Evolutionary conservation across 2,329 filamentous ascomycete species (phyloP).

Genomic region (Xylaria sp.): DNA sequence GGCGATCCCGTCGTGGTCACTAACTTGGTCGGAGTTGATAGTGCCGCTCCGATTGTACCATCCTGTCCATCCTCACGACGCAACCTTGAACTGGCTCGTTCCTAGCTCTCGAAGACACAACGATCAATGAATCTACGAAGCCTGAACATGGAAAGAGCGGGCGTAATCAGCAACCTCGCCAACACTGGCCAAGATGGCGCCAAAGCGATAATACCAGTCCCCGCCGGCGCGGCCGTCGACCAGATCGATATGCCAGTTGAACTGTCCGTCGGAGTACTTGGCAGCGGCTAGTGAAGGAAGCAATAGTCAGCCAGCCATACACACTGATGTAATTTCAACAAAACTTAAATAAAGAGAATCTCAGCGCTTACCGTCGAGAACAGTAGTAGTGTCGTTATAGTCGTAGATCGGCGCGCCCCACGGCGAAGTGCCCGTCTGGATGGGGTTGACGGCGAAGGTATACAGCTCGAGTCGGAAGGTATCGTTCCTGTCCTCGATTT

Average conservation of each 20-base stretch:
- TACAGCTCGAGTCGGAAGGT: slow-evolving; percentile 29
- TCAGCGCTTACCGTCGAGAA: slow-evolving; percentile 23
- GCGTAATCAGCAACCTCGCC: slow-evolving; percentile 31
- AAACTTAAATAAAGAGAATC: background rate
- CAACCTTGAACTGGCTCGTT: background rate
- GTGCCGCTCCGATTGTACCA: background rate
- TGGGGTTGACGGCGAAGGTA: slow-evolving; percentile 22
- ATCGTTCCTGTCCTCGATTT: slow-evolving; percentile 14
- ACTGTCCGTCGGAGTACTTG: slow-evolving; percentile 27
- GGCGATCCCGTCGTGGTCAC: background rate
- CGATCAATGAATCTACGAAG: slow-evolving; percentile 1
- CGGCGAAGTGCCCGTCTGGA: slow-evolving; percentile 15
- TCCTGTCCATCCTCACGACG: background rate
- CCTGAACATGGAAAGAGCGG: slow-evolving; percentile 26
- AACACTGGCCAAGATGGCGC: slow-evolving; percentile 19
- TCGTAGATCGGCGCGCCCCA: slow-evolving; percentile 20
- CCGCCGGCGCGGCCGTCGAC: slow-evolving; percentile 21
- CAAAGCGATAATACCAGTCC: slow-evolving; percentile 33
- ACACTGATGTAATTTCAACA: background rate
- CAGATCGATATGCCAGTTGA: slow-evolving; percentile 28
- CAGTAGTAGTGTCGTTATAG: slow-evolving; percentile 27
- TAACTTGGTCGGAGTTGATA: background rate
- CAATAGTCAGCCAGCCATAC: slow-evolving; percentile 6
- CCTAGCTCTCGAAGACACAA: background rate
- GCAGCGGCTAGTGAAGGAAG: slow-evolving; percentile 19